Evolutionary conservation across 352 stramenopile species (phyloP).

Genomic region (Pythium myriotylum): DNA sequence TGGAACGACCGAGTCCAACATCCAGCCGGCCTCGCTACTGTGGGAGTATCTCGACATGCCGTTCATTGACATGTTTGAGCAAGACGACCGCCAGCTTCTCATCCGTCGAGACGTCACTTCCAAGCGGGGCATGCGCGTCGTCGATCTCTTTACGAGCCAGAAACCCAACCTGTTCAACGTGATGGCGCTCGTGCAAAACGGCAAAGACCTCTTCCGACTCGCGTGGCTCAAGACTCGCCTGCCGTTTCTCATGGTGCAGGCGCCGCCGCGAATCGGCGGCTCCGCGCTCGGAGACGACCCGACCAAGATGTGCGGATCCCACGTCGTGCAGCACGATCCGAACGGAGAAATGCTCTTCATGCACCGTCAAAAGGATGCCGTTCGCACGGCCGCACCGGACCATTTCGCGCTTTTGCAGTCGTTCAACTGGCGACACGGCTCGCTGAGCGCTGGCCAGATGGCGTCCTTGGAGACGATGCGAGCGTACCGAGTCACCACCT

Average conservation of each 20-base stretch:
- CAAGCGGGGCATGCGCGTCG: conserved; percentile 14
- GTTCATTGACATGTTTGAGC: conserved; percentile 19
- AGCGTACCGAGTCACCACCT: conserved; percentile 2
- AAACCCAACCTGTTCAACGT: conserved; percentile 19
- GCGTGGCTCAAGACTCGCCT: conserved; percentile 27
- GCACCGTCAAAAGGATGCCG: conserved; percentile 16
- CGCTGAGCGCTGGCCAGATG: not conserved
- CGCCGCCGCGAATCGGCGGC: conserved; percentile 23
- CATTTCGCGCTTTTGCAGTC: conserved; percentile 8
- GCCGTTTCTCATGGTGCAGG: conserved; percentile 25
- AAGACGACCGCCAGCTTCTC: conserved; percentile 23
- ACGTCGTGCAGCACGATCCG: conserved; percentile 33
- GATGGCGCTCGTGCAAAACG: conserved; percentile 18
- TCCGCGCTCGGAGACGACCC: not conserved
- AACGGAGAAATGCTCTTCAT: conserved; percentile 24
- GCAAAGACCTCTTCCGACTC: conserved; percentile 36
- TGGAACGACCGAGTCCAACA: conserved; percentile 24
- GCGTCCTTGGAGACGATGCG: not conserved
- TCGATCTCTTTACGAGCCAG: conserved; percentile 25
- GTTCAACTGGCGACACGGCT: conserved; percentile 4
- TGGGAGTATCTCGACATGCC: conserved; percentile 26
- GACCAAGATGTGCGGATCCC: conserved; percentile 24
- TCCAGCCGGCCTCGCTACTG: conserved; percentile 19
- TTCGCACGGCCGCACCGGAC: not conserved
- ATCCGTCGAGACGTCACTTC: conserved; percentile 12